These are phyloP conservation scores for Cyclostephanos invisitatus DNA, from an alignment of 108 stramenopile genomes.

Conservation along the genomic window DNA sequence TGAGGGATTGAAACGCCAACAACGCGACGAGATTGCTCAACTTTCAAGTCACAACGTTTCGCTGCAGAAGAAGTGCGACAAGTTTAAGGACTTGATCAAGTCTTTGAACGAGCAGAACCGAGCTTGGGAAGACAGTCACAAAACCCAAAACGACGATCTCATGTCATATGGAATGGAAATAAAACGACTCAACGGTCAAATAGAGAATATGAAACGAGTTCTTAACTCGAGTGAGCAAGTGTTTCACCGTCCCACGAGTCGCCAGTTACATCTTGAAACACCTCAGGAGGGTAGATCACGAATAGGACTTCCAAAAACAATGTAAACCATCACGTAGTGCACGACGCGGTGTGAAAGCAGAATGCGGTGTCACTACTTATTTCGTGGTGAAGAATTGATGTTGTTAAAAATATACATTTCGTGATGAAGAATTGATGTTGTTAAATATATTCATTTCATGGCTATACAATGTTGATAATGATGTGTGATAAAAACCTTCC, in stretches of 20 bases:
- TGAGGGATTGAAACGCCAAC: constrained; percentile 2
- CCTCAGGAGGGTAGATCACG: background rate
- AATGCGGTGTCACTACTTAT: background rate
- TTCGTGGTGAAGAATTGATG: background rate
- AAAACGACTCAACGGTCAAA: background rate
- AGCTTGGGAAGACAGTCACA: constrained; percentile 34
- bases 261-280: background rate
- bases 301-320: background rate
- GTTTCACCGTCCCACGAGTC: constrained; percentile 1
- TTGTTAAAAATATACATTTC: background rate
- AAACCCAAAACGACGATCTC: constrained; percentile 25
- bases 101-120: constrained; percentile 18
- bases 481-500: too few species aligned
- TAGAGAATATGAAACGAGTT: background rate
- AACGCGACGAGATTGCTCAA: constrained; percentile 23
- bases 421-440: background rate
- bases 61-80: constrained; percentile 28
- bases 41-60: constrained; percentile 13
- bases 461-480: background rate
- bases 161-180: constrained; percentile 18
- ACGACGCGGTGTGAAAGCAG: background rate
- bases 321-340: constrained; percentile 5
- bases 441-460: background rate
- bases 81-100: constrained; percentile 30
- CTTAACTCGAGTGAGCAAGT: background rate